These are phyloP conservation scores for Dryas alaskensis DNA, from an alignment of 306 rosid genomes.

Conservation along the genomic window DNA sequence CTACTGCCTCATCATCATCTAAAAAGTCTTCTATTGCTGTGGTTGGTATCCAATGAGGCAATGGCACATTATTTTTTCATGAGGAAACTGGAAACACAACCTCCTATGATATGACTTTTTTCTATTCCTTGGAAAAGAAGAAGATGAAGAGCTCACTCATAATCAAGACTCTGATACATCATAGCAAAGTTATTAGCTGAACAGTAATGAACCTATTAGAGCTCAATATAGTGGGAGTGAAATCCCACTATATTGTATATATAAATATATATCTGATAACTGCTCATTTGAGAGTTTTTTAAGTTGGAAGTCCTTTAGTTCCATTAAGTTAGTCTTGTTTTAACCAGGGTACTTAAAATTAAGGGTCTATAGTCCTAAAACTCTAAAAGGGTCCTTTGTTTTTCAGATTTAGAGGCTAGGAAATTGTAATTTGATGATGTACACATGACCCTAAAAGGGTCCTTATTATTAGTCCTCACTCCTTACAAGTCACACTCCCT, in stretches of 20 bases:
- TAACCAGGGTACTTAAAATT: no score
- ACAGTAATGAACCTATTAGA: not conserved
- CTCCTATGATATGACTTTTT: conserved; percentile 24
- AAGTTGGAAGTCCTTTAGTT: no score
- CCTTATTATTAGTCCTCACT: no score
- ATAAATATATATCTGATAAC: no score
- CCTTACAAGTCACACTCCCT: not conserved
- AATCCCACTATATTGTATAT: not conserved
- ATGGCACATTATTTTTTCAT: conserved; percentile 25
- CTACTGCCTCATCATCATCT: conserved; percentile 20
- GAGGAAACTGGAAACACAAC: conserved; percentile 18
- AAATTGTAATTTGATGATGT: no score
- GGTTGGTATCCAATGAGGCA: conserved; percentile 41
- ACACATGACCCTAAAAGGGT: no score
- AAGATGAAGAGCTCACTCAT: not conserved
- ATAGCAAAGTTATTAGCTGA: not conserved
- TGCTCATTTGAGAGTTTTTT: no score
- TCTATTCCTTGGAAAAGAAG: conserved; percentile 5
- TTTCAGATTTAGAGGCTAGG: not conserved
- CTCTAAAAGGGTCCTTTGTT: not conserved
- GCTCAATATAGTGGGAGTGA: not conserved
- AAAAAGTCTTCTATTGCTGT: conserved; percentile 21
- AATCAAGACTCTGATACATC: not conserved
- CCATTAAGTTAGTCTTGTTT: no score
- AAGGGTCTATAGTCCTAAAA: no score